Evolutionary conservation across 2,329 filamentous ascomycete species (phyloP), one percentile per base, ranked within the genome.

Genomic region (Orbilia blumenaviensis): DNA sequence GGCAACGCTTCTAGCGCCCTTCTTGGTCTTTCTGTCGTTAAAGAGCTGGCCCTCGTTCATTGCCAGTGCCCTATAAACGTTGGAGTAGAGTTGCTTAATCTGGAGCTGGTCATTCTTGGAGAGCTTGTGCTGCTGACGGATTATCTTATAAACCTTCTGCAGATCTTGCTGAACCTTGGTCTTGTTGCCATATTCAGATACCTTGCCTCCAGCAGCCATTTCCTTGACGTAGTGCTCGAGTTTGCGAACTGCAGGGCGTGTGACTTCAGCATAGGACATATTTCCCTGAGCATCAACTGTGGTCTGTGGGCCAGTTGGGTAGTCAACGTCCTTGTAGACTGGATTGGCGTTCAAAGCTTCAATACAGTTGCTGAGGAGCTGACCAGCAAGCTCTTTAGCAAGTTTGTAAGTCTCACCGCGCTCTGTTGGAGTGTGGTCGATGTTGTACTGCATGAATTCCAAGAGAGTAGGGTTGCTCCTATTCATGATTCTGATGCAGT

Each of bases 381-480:
- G 92, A 81, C 92, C 87, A 36, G 93, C 94, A 23, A 99, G 91
- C 84, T 95, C 90, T 85, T 99, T 97, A 46, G 95, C 95, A n/a
- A 99, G 89, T 84, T 95, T 89, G 84, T 99, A 99, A 0, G 95
- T 99, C 85, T 99, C 95, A 73, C 95, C 95, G 60, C 94, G 91
- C 82, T 99, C 94, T 0, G 94, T 94, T 0, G 95, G 95, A 85
- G 94, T 98, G 86, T 98, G 95, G 81, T 99, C 95, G 81, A 99
- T 99, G 85, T 99, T 95, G 81, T 99, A 98, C 83, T 99, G 95
- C 95, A 99, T 99, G 84, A 97, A 99, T 80, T 99, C 94, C 72
- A 99, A 88, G 0, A 99, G 89, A 36, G 92, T 91, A 1, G 95
- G 95, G 83, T 98, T 99, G 34, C 95, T 97, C 78, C 95, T 92